Evolutionary conservation across 1,284 basidiomycete species (phyloP).

Genomic region (Cystobasidium sp.): DNA sequence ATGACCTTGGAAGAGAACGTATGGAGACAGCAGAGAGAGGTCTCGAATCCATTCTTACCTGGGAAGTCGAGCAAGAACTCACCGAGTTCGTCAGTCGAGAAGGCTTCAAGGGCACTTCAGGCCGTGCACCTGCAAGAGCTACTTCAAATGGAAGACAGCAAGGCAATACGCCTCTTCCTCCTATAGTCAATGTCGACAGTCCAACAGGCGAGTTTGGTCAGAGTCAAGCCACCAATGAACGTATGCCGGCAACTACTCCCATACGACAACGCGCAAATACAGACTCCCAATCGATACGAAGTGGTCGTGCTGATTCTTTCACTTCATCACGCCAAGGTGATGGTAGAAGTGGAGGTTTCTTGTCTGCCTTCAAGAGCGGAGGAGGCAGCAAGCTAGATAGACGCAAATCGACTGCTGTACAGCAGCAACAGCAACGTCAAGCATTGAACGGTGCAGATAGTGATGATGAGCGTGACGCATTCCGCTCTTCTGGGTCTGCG

Average conservation of each 20-base stretch:
- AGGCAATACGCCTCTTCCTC: conserved; percentile 9
- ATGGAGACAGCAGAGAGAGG: conserved; percentile 41
- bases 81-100: conserved; percentile 36
- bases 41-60: conserved; percentile 25
- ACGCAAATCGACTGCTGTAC: conserved; percentile 34
- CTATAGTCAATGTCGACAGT: conserved; percentile 34
- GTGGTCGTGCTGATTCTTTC: conserved; percentile 31
- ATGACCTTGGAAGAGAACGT: conserved; percentile 42
- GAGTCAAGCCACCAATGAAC: not conserved
- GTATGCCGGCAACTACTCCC: not conserved
- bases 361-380: conserved; percentile 37
- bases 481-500: conserved; percentile 26
- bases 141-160: conserved; percentile 15
- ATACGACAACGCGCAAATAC: conserved; percentile 24
- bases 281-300: conserved; percentile 21
- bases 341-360: conserved; percentile 22
- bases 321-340: conserved; percentile 30
- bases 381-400: conserved; percentile 31
- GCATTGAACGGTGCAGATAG: conserved; percentile 17
- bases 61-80: conserved; percentile 42
- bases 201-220: conserved; percentile 35
- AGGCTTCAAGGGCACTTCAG: conserved; percentile 31
- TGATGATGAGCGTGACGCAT: conserved; percentile 26
- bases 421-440: conserved; percentile 24
- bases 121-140: conserved; percentile 5